Evolutionary conservation across 805 yeast genomes (phyloP), one percentile per base, ranked within the genome.

Genomic region (Kodamaea leandrae): DNA sequence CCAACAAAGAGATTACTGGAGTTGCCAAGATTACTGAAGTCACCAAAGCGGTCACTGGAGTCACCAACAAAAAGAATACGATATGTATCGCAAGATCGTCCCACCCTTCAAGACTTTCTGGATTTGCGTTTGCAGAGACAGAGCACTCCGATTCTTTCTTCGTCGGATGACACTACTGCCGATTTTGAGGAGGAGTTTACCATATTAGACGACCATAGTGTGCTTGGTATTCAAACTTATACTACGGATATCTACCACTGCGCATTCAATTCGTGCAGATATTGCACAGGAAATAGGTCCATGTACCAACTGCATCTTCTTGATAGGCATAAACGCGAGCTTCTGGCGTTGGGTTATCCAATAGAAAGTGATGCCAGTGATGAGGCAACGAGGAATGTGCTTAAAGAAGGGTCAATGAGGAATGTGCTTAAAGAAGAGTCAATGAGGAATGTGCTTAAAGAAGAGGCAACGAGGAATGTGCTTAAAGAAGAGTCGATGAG

Each of bases 211-310:
- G 43, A 40, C 20, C 3, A 12, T 6, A 12, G 43, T 20, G 18
- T 51, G 44, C 3, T 36, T 15, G 36, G 32, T 18, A 10, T 51
- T 44, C 28, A 16, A 4, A 10, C 18, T 6, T 16, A 41, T 18
- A 9, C 32, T 3, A 9, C 27, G 5, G 32, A 28, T 5, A 32
- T 60, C 2, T 57, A 46, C 34, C n/a, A 42, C 10, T 63, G 68
- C 42, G 57, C 60, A 6, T 54, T 63, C 37, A 42, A 42, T 3
- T 28, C 36, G 3, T 63, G 68, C 43, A 39, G 43, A 20, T 60
- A 58, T 32, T 53, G 63, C 25, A 60, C 64, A 1, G 65, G 64
- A 0, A 60, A 61, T 39, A 56, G 51, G 28, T 21, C 38, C 3
- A 29, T 58, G 33, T 62, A 57, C 47, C 52, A 54, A 39, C 44